Conservation (phyloP, 1,284 basidiomycete species). For the Naganishia cerealis region DNA sequence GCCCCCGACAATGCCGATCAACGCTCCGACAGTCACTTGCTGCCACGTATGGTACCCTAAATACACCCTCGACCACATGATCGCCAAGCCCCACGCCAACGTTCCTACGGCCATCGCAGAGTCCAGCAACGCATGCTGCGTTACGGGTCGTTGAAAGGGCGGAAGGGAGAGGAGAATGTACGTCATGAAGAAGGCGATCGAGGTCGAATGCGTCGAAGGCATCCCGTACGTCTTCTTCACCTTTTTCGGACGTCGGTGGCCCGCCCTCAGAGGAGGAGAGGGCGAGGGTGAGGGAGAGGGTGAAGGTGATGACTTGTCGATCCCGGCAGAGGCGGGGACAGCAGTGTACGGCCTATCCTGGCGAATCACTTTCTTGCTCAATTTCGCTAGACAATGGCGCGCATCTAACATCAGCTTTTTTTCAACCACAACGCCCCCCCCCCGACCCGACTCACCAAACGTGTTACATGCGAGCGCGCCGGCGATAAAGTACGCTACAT, state of each 20-base stretch:
- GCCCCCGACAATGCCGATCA: slow-evolving; percentile 64
- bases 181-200: slow-evolving; percentile 68
- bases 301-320: not conserved
- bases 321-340: slow-evolving; percentile 42
- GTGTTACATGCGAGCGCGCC: slow-evolving; percentile 67
- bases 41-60: slow-evolving; percentile 76
- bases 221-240: slow-evolving; percentile 62
- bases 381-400: slow-evolving; percentile 44
- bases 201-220: slow-evolving; percentile 83
- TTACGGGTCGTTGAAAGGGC: slow-evolving; percentile 51
- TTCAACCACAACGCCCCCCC: not conserved
- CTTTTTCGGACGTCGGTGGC: slow-evolving; percentile 9
- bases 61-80: slow-evolving; percentile 70
- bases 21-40: slow-evolving; percentile 69
- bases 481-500: slow-evolving; percentile 65
- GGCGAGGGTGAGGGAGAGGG: slow-evolving; percentile 36
- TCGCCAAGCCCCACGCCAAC: slow-evolving; percentile 57
- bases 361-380: slow-evolving; percentile 30
- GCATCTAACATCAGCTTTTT: not conserved
- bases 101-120: slow-evolving; percentile 2
- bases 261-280: not conserved
- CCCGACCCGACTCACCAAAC: slow-evolving; percentile 42
- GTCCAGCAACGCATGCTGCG: slow-evolving; percentile 51
- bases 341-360: slow-evolving; percentile 31
- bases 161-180: slow-evolving; percentile 65